Evolutionary conservation across 306 rosid species (phyloP).

Genomic region (Ziziphus jujuba): DNA sequence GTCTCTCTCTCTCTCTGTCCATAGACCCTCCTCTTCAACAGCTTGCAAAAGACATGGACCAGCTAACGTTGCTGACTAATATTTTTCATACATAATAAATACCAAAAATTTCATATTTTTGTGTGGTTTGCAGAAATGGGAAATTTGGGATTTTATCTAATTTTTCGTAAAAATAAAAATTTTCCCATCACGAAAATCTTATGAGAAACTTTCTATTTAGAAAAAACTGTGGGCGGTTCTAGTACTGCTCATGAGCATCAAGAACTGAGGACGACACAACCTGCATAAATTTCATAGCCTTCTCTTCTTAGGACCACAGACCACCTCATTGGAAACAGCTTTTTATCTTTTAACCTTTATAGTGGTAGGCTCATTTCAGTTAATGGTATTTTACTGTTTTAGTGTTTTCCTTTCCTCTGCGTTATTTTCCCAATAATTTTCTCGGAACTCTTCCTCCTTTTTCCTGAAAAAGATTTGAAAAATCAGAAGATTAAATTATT

Average conservation of each 20-base stretch:
- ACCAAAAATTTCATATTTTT: slow-evolving; percentile 16
- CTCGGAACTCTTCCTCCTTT: neutral
- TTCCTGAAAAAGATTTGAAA: neutral
- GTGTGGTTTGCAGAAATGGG: slow-evolving; percentile 31
- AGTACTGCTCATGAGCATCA: no score
- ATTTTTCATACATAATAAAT: neutral
- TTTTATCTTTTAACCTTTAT: no score
- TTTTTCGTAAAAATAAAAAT: slow-evolving; percentile 11
- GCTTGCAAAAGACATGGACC: slow-evolving; percentile 48
- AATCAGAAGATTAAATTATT: no score
- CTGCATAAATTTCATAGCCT: no score
- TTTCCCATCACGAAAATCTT: slow-evolving; percentile 28
- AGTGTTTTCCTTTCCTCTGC: no score
- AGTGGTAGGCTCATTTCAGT: no score
- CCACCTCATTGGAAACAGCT: no score
- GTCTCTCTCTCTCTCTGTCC: slow-evolving; percentile 1
- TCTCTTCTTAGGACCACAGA: no score
- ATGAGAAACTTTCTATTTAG: slow-evolving; percentile 23
- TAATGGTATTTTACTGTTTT: no score
- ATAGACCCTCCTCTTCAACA: slow-evolving; percentile 23
- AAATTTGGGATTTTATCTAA: slow-evolving; percentile 20
- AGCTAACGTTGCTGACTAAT: slow-evolving; percentile 12
- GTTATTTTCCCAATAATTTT: neutral
- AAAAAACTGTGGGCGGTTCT: neutral
- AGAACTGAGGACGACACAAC: no score